Conservation (phyloP, 768 basidiomycete species). For the Candolleomyces aberdarensis region DNA sequence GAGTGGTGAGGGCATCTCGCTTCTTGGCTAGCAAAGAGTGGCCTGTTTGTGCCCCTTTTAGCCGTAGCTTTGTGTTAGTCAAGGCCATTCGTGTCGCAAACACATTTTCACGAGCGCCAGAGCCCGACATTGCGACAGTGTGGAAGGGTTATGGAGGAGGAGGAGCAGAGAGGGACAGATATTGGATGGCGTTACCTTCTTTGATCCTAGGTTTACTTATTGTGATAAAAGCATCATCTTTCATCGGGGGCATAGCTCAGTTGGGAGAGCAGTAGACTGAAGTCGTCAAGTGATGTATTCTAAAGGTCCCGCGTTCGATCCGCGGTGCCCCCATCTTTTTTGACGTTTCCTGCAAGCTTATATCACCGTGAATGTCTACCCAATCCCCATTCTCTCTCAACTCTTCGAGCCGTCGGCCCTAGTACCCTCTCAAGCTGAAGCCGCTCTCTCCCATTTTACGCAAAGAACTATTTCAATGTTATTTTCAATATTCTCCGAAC, state of each 20-base stretch:
- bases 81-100: slow-evolving; percentile 98
- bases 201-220: background rate
- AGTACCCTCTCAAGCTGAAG: too few species aligned
- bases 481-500: slow-evolving; percentile 72
- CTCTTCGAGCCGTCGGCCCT: too few species aligned
- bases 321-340: slow-evolving; percentile 64
- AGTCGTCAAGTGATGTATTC: slow-evolving; percentile 39
- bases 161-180: background rate
- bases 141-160: background rate
- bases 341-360: slow-evolving; percentile 8
- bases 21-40: slow-evolving; percentile 97
- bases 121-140: slow-evolving; percentile 72
- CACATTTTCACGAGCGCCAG: slow-evolving; percentile 87
- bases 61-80: slow-evolving; percentile 84
- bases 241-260: slow-evolving; percentile 61
- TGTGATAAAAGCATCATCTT: background rate
- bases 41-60: slow-evolving; percentile 94
- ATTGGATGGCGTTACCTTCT: background rate
- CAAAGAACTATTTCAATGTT: too few species aligned
- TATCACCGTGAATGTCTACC: too few species aligned
- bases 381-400: too few species aligned
- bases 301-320: slow-evolving; percentile 80
- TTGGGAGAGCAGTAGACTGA: slow-evolving; percentile 78
- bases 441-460: background rate
- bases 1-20: slow-evolving; percentile 90